Base-by-base conservation (phyloP, 1,284 basidiomycete species). In the Bjerkandera adusta region DNA sequence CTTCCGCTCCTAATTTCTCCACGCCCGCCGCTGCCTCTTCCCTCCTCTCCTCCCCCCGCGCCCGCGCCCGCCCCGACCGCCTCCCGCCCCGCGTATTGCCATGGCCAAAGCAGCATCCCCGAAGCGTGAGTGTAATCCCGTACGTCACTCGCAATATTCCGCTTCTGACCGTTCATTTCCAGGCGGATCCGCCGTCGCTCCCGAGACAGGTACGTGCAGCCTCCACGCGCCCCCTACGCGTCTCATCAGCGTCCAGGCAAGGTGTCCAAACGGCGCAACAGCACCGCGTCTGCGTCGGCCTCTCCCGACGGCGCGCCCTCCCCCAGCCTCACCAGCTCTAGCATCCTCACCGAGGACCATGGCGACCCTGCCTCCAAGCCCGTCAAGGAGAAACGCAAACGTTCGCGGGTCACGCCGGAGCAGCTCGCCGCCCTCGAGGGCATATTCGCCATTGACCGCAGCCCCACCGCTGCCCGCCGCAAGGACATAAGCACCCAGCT, bases 371-470 rank as follows among this genome's bases (percentile, higher is more conserved):
- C 27, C 2, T 7, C 27, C 8, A 16, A 20, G 10, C 4, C 34
- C n/a, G n/a, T n/a, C n/a, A 75, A 68, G 55, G 83, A 85, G 61
- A 86, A 85, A 64, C 77, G 82, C 47, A 90, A 89, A 61, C 77
- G 88, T 26, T 84, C 79, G 10, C 78, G 88, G 12, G 85, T 89
- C 36, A 89, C 81, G 1, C 82, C 83, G 30, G 83, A 86, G 46
- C 88, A 91, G 56, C 76, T 89, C n/a, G 70, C 75, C 2, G 81
- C 85, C 48, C 69, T 91, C 27, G 88, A 91, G 57, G 73, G 71
- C 4, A 78, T 81, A 54, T 91, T 90, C 59, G 65, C 77, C 13
- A 58, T 68, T 41, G 84, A 90, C 62, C 73, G 80, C 38, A 85
- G 79, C 56, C 88, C 88, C 12, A 85, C 83, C 2, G 81, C 84